phyloP scores from a whole-genome alignment of 805 yeast species.

The Candida insectalens region DNA sequence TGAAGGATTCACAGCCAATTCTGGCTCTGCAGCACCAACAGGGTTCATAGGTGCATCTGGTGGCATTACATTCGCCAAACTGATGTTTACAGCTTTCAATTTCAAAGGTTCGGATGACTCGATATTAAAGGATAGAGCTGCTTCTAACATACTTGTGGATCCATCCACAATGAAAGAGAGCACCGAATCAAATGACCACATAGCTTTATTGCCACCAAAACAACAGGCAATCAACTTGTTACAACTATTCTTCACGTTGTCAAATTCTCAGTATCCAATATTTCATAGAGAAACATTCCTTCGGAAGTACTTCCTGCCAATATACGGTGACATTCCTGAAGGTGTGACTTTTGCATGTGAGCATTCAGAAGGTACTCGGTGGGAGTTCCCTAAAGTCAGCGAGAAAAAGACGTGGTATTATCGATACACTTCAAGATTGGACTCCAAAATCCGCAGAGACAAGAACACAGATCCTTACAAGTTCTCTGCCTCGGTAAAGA shows the following conservation, averaged over 20 bases:
- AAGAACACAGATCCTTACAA: conserved; percentile 22
- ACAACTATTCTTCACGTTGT: conserved; percentile 61
- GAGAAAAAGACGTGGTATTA: conserved; percentile 38
- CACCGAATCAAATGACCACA: conserved; percentile 13
- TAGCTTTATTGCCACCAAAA: conserved; percentile 60
- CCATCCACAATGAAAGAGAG: conserved; percentile 19
- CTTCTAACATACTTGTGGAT: conserved; percentile 11
- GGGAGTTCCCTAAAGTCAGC: conserved; percentile 15
- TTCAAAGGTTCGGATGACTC: conserved; percentile 25
- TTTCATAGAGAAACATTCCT: conserved; percentile 75
- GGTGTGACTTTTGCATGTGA: conserved; percentile 50
- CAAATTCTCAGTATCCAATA: conserved; percentile 78
- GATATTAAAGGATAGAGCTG: background rate
- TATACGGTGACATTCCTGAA: conserved; percentile 60
- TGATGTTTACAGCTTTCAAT: conserved; percentile 71
- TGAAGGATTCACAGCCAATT: conserved; percentile 19
- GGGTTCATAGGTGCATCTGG: conserved; percentile 41
- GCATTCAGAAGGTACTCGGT: conserved; percentile 35
- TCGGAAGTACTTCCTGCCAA: conserved; percentile 57
- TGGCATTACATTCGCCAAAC: conserved; percentile 65
- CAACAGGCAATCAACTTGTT: conserved; percentile 57
- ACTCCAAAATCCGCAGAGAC: conserved; percentile 14
- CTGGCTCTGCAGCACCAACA: conserved; percentile 22
- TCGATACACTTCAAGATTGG: conserved; percentile 29
- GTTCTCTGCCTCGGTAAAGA: conserved; percentile 27